phyloP scores from a whole-genome alignment of 768 basidiomycete species.

The Pleurotus ostreatus region DNA sequence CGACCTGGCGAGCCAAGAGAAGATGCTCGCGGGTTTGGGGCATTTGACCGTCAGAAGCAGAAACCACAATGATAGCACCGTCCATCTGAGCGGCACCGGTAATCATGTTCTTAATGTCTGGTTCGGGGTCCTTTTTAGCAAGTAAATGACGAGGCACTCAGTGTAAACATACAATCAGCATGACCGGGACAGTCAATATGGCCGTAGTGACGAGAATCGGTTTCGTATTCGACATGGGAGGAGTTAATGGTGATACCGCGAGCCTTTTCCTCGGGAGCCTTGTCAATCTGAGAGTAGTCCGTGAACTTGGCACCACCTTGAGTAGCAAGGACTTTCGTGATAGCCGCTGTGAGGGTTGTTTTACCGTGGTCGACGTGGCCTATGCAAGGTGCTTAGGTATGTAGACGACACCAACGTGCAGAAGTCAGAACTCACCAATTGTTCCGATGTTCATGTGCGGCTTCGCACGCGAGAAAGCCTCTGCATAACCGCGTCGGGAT shows the following conservation, averaged over 20 bases:
- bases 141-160: conserved; percentile 6
- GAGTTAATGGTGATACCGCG: conserved; percentile 99
- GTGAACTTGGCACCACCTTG: conserved; percentile 82
- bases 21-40: conserved; percentile 98
- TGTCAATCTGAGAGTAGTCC: conserved; percentile 97
- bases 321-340: conserved; percentile 87
- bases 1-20: conserved; percentile 95
- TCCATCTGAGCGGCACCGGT: conserved; percentile 99
- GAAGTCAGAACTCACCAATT: conserved; percentile 53
- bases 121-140: conserved; percentile 10
- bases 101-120: conserved; percentile 98
- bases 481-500: conserved; percentile 70
- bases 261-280: conserved; percentile 98
- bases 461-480: conserved; percentile 70
- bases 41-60: conserved; percentile 99
- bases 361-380: conserved; percentile 99
- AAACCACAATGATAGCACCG: conserved; percentile 92
- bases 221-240: conserved; percentile 98
- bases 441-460: conserved; percentile 96
- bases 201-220: conserved; percentile 83
- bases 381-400: conserved; percentile 20
- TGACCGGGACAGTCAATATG: conserved; percentile 98
- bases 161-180: conserved; percentile 71
- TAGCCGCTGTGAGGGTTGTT: conserved; percentile 93
- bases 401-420: not conserved